A percentile compares a stretch with the other conserved stretches of the same genome.
Evolutionary conservation across 495 filamentous ascomycete genomes (phyloP).

Genomic region (Arthonia radiata): DNA sequence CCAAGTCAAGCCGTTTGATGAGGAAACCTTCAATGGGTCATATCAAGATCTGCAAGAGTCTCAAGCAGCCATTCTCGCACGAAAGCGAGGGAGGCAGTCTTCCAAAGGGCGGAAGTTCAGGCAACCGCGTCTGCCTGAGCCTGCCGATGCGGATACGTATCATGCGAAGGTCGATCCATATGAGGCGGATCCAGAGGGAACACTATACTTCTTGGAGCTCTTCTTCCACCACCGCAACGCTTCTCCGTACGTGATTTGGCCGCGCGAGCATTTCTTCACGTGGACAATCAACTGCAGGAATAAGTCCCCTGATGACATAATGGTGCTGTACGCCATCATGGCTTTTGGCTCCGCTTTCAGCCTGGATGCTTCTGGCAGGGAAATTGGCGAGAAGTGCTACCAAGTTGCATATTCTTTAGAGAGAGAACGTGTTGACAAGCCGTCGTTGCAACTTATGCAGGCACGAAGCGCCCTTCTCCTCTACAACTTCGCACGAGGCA

Average conservation of each 20-base stretch:
- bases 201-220: constrained; percentile 24
- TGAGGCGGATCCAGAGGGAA: constrained; percentile 14
- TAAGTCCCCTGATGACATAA: constrained; percentile 39
- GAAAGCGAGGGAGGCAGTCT: no score
- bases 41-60: no score
- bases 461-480: constrained; percentile 35
- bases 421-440: constrained; percentile 20
- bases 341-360: constrained; percentile 33
- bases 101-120: no score
- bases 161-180: constrained; percentile 31
- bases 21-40: no score
- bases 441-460: constrained; percentile 36
- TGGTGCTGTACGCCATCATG: constrained; percentile 43
- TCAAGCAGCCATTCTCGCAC: no score
- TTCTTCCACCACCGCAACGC: constrained; percentile 30
- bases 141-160: constrained; percentile 39
- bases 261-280: constrained; percentile 17
- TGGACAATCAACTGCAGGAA: constrained; percentile 26
- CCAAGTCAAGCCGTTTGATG: no score
- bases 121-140: no score
- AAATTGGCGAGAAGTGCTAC: constrained; percentile 23
- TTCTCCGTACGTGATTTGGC: constrained; percentile 30
- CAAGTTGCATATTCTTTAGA: constrained; percentile 33
- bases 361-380: constrained; percentile 20
- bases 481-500: constrained; percentile 35